Percentiles rank a stretch among this genome's conserved stretches.
These are phyloP conservation scores for Pseudogymnoascus sp. DNA, from an alignment of 2,329 filamentous ascomycete species.

Conservation along the genomic window DNA sequence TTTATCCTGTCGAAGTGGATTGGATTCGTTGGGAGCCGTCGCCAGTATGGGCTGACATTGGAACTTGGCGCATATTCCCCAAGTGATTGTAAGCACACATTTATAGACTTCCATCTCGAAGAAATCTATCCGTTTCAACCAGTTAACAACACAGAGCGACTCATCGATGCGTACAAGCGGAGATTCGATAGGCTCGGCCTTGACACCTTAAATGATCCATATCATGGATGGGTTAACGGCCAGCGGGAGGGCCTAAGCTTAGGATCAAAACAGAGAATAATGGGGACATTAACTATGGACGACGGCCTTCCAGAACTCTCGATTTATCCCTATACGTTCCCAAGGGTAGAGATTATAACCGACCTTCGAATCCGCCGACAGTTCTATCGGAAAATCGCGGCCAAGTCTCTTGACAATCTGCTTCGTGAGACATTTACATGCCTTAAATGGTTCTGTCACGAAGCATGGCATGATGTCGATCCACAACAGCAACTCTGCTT, in stretches of 20 bases:
- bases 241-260: conserved; percentile 11
- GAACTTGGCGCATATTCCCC: conserved; percentile 19
- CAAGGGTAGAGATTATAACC: conserved; percentile 16
- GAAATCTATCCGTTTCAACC: conserved; percentile 16
- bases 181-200: conserved; percentile 11
- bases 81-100: conserved; percentile 17
- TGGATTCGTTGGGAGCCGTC: conserved; percentile 11
- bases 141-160: conserved; percentile 9
- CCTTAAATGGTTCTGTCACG: conserved; percentile 15
- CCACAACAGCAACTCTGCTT: conserved; percentile 15
- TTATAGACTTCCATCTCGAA: conserved; percentile 18
- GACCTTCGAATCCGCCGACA: conserved; percentile 17
- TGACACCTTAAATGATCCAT: conserved; percentile 16
- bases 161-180: conserved; percentile 12
- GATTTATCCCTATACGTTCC: conserved; percentile 6
- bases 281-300: conserved; percentile 15
- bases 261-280: conserved; percentile 17
- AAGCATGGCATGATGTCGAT: conserved; percentile 17
- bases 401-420: conserved; percentile 13
- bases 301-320: conserved; percentile 11
- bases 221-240: conserved; percentile 17
- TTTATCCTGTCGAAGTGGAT: conserved; percentile 14
- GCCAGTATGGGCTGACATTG: conserved; percentile 14
- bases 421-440: conserved; percentile 14
- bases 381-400: conserved; percentile 18